Evolutionary conservation across 441 rosid species (phyloP).

Genomic region (Croton laevigatus): DNA sequence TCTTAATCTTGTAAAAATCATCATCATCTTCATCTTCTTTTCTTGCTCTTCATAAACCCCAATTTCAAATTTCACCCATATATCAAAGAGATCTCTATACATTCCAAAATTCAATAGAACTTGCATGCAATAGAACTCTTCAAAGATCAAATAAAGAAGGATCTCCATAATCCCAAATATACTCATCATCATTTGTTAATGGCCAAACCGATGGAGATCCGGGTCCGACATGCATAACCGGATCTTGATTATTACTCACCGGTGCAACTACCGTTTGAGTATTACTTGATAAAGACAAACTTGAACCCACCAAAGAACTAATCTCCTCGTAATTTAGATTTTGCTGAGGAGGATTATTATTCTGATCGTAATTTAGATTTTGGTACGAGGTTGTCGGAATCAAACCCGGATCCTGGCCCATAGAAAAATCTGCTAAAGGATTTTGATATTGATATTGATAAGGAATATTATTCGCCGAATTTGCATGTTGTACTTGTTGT

Average conservation of each 20-base stretch:
- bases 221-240: conserved; percentile 39
- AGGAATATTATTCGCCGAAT: too few relatives aligned
- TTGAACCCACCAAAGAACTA: conserved; percentile 39
- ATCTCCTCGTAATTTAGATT: conserved; percentile 34
- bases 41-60: too few relatives aligned
- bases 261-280: conserved; percentile 37
- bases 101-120: neutral
- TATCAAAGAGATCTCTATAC: conserved; percentile 8
- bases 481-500: too few relatives aligned
- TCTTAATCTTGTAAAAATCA: neutral
- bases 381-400: neutral
- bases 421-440: conserved; percentile 14
- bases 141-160: conserved; percentile 60
- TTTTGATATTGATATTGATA: conserved; percentile 15
- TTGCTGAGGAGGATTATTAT: neutral
- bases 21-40: too few relatives aligned
- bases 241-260: conserved; percentile 17
- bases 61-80: neutral
- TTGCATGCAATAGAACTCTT: conserved; percentile 15
- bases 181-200: conserved; percentile 52
- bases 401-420: neutral
- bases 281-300: conserved; percentile 33
- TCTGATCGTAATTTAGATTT: conserved; percentile 17
- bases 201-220: conserved; percentile 69
- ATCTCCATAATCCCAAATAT: conserved; percentile 71